Evolutionary conservation across 2,329 filamentous ascomycete species (phyloP), one percentile per base, ranked within the genome.

Genomic region (Colletotrichum tanaceti): DNA sequence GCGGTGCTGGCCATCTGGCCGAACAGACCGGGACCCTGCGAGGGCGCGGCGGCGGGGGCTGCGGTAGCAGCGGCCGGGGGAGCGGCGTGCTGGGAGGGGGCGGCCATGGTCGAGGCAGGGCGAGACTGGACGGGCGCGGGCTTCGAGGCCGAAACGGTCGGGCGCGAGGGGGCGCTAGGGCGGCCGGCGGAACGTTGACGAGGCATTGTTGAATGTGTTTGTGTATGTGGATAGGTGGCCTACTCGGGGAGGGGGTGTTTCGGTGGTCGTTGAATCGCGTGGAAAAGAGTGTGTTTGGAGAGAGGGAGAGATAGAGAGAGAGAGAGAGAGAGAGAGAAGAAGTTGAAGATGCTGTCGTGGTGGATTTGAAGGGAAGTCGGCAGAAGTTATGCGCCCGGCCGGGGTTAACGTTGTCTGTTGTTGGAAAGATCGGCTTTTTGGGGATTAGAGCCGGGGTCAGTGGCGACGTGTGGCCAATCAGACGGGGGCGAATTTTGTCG

Each of bases 1-100:
- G 96, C 96, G 66, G 96, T 99, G 78, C 91, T 94, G 73, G 96
- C 96, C 92, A 99, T 98, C 86, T 98, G 93, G 68, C 93, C 95
- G 74, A 99, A 93, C 13, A 99, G 86, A 72, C 96, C 95, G 5
- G 93, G 90, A 35, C 94, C 93, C 73, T 91, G 86, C 62, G 88
- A 87, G 62, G 81, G 79, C 54, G 85, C 79, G 32, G 82, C 80
- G 57, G 82, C 81, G 61, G 81, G 79, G 68, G 32, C 32, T 10
- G 32, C 7, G 32, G 85, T 84, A 58, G 87, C 85, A 63, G 87
- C 77, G 70, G 75, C 77, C 65, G 76, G 75, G 39, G 65, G 63
- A 53, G 65, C 67, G 43, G 76, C 70, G 70, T 80, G 75, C 73
- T 86, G 79, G 54, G 79, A 75, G 70, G 81, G 77, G 63, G 84